Base-by-base conservation (phyloP, 805 yeast species). In the Hyphopichia homilentoma region DNA sequence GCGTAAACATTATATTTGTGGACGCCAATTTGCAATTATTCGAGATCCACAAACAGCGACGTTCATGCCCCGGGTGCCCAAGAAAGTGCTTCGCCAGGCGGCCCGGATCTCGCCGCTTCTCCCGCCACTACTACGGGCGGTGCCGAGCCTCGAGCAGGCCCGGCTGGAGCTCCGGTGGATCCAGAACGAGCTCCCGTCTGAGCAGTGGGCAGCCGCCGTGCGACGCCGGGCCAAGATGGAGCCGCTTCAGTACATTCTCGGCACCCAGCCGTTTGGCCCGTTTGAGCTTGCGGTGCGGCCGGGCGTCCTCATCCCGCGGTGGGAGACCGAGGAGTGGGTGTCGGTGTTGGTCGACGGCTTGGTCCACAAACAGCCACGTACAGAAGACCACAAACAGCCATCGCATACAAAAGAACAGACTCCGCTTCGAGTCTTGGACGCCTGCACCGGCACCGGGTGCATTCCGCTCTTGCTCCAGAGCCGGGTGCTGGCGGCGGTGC, bases 291-390 rank as follows among this genome's bases (percentile, higher is more conserved):
- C 47, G 16, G 85, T 96, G 47, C 47, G 56, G 18, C 63, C 61
- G 1, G 78, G 78, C 0, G 97, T 87, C 2, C 60, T 90, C 38
- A 89, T 90, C 17, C 97, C 98, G 0, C 60, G 98, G 30, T 80
- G 90, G 83, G 98, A 90, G 52, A 90, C 98, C 0, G 97, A 90
- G 53, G 95, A 87, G 48, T 90, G 97, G 97, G 64, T 73, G 7
- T 21, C 61, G n/a, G n/a, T n/a, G n/a, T n/a, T n/a, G n/a, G n/a
- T n/a, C n/a, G n/a, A n/a, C n/a, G n/a, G n/a, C n/a, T n/a, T n/a
- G n/a, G n/a, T n/a, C n/a, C n/a, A n/a, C n/a, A n/a, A n/a, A n/a
- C n/a, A n/a, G n/a, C n/a, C n/a, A n/a, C n/a, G n/a, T n/a, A n/a
- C n/a, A n/a, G n/a, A n/a, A n/a, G n/a, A n/a, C n/a, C n/a, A n/a